Base-by-base conservation (phyloP, 2,329 filamentous ascomycete species). In the Colletotrichum sp. region DNA sequence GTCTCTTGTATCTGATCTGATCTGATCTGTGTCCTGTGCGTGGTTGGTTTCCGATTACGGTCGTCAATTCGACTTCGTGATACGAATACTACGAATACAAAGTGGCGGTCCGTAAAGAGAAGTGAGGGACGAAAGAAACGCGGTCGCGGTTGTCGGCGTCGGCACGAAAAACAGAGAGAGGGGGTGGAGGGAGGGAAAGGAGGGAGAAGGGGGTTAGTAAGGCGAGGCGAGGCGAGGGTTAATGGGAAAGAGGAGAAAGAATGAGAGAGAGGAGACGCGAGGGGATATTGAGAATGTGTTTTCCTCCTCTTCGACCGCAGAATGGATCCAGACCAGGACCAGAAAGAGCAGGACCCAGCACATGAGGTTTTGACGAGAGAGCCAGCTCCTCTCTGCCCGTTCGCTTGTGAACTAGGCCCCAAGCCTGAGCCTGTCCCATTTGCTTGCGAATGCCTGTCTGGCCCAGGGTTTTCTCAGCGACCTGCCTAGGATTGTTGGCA, bases 111-210 rank as follows among this genome's bases (percentile, higher is more conserved):
- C 65, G 32, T 71, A 44, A 71, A 65, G 30, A 60, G 44, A 70
- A 34, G 52, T 65, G 52, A 75, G 59, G 71, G 65, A 66, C 49
- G 52, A 64, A 70, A 64, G 49, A 49, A 44, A 75, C 73, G 68
- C 68, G 63, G 39, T 73, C 73, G 69, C 73, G 69, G 63, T 66
- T 68, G 64, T 75, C 72, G 72, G 62, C 72, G 65, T 71, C 65
- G 62, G 68, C 73, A 70, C 73, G 76, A 74, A 49, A 68, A 69
- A 24, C 44, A 71, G 44, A 55, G 34, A 64, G 36, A 28, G 64
- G 57, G 74, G 74, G 67, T 28, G 69, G 64, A 67, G 68, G 74
- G 74, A 74, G 62, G 26, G 44, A 57, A 36, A 57, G 39, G 71
- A 52, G 63, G 62, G 69, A 55, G 60, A 63, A 71, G 60, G 65